Conservation (phyloP, 2,329 filamentous ascomycete species). For the Pseudogymnoascus sp. region DNA sequence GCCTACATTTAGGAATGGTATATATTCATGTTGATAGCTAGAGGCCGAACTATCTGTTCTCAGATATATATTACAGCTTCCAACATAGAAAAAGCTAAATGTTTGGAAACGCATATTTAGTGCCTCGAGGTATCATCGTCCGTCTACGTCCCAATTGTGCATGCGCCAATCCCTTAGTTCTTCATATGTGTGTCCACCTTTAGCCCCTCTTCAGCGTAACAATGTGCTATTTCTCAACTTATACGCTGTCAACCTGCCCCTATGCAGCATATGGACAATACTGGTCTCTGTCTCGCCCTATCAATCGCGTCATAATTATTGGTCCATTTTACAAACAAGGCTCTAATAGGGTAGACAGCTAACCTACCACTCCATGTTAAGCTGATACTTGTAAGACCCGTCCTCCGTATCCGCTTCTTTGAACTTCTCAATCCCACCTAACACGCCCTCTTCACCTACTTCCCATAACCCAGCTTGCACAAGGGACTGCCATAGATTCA, state of each 20-base stretch:
- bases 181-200: too few relatives aligned
- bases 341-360: neutral
- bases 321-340: too few relatives aligned
- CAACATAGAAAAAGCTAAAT: neutral
- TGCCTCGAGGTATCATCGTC: neutral
- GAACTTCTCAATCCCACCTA: constrained; percentile 26
- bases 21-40: neutral
- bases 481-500: constrained; percentile 21
- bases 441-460: constrained; percentile 21
- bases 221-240: too few relatives aligned
- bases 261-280: too few relatives aligned
- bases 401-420: constrained; percentile 23
- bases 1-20: neutral
- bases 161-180: too few relatives aligned
- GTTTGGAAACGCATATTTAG: neutral
- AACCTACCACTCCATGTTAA: neutral
- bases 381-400: neutral
- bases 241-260: too few relatives aligned
- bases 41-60: neutral
- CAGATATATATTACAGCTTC: neutral
- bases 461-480: constrained; percentile 24
- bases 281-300: too few relatives aligned
- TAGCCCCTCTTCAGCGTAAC: too few relatives aligned
- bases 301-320: too few relatives aligned
- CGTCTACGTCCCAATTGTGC: neutral